Percentiles rank a stretch among this genome's conserved stretches.
These are phyloP conservation scores for Aureobasidium melanogenum DNA, from an alignment of 2,329 filamentous ascomycete species.

Conservation along the genomic window DNA sequence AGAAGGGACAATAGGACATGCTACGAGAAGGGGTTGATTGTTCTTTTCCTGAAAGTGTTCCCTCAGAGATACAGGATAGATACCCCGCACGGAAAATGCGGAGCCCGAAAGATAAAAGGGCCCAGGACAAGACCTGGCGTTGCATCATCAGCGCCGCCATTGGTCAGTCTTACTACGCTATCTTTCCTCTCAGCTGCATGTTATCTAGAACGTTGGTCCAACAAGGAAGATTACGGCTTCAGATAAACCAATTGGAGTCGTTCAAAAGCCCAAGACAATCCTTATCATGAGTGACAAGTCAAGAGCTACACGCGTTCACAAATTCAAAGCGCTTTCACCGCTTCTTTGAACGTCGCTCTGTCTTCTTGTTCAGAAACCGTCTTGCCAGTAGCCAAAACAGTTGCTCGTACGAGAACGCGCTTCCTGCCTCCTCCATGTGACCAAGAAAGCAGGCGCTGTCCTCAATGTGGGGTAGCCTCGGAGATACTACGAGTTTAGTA, in stretches of 20 bases:
- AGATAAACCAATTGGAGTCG: not conserved
- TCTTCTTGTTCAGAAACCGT: not conserved
- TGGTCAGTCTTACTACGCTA: slow-evolving; percentile 3
- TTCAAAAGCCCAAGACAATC: not conserved
- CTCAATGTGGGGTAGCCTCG: not conserved
- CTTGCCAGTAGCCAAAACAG: not conserved
- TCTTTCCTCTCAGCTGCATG: not conserved
- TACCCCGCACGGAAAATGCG: slow-evolving; percentile 4
- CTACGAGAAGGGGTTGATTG: not conserved
- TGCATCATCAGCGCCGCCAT: slow-evolving; percentile 8
- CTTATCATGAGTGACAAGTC: not conserved
- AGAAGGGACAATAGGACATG: not conserved
- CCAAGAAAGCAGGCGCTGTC: not conserved
- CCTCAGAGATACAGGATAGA: slow-evolving; percentile 3
- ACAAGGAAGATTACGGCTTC: not conserved
- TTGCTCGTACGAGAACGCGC: slow-evolving; percentile 4
- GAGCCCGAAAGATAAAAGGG: slow-evolving; percentile 5
- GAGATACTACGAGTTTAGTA: not conserved
- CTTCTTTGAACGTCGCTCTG: no score
- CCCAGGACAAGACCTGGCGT: not conserved
- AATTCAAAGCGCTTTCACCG: not conserved
- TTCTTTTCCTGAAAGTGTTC: slow-evolving; percentile 6
- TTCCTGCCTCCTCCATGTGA: not conserved
- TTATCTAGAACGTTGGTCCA: not conserved
- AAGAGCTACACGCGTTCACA: not conserved